Evolutionary conservation across 2,329 filamentous ascomycete genomes (phyloP), one percentile per base, ranked within the genome.

Genomic region (Bipolaris victoriae): DNA sequence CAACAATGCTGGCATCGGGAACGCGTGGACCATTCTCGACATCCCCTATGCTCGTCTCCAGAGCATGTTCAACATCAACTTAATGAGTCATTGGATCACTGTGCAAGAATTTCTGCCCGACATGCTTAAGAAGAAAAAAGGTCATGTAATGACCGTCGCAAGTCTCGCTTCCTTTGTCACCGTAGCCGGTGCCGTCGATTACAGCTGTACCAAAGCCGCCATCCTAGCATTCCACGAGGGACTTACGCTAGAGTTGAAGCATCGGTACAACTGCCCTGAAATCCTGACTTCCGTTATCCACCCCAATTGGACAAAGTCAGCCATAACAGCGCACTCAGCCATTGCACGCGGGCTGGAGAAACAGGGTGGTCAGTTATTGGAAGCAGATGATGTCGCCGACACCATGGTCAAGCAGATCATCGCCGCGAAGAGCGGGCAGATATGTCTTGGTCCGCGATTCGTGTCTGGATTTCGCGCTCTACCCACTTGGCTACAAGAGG

Each of bases 321-420:
- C 80, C 57, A 75, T 75, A 2, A 70, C 68, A 36, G 57, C 72
- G 9, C 64, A 68, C 29, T 52, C 60, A 11, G 58, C 63, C 0
- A 66, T 77, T 50, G 63, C 72, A 33, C 55, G 67, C 7, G 65
- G 73, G 2, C 64, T 81, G 20, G 61, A 72, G 51, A 65, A 63
- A 11, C 63, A 66, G 3, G 69, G 73, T 9, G 65, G 63, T 6
- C 61, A 65, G 15, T 63, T 81, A 6, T 63, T 81, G 24, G 72
- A 78, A 16, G 72, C 79, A 11, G 64, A 77, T 51, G 62, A 74
- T 40, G 77, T 81, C 7, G 71, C 76, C 16, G 71, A 79, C 55
- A 75, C 76, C 13, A 77, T 82, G 53, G 76, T 80, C 1, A 72
- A 76, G 49, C 79, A 81, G 61, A 76, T 82, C 22, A 53, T 81